phyloP scores from a whole-genome alignment of 257 asterid genomes.

The Solanum peruvianum region DNA sequence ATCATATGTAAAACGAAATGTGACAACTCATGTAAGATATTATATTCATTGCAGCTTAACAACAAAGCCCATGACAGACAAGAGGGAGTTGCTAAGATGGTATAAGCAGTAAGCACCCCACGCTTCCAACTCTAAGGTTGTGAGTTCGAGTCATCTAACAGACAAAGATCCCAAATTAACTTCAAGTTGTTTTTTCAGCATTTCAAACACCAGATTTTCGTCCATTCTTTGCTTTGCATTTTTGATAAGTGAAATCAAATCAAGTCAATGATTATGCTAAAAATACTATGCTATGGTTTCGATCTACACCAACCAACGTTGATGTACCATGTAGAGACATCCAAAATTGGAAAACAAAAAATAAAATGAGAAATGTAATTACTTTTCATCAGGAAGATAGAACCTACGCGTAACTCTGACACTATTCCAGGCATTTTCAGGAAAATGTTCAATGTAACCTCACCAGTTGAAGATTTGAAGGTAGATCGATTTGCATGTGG shows the following conservation, averaged over 20 bases:
- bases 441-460: conserved; percentile 27
- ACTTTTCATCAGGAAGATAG: background rate
- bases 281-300: background rate
- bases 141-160: background rate
- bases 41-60: too few relatives aligned
- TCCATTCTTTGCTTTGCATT: conserved; percentile 19
- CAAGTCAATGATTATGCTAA: background rate
- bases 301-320: too few relatives aligned
- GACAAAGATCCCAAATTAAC: conserved; percentile 27
- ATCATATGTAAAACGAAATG: too few relatives aligned
- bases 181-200: conserved; percentile 23
- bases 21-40: too few relatives aligned
- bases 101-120: too few relatives aligned
- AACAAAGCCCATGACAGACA: too few relatives aligned
- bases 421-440: conserved; percentile 22
- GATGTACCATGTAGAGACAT: background rate
- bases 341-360: too few relatives aligned
- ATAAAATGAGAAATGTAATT: too few relatives aligned
- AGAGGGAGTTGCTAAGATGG: too few relatives aligned
- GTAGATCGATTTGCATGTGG: conserved; percentile 37
- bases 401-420: conserved; percentile 24
- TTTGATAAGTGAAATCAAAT: background rate
- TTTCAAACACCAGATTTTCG: conserved; percentile 9
- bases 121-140: too few relatives aligned
- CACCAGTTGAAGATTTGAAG: conserved; percentile 32